A percentile compares a stretch with the other conserved stretches of the same genome.
Conservation (phyloP, 805 yeast species). For the Candida multigemmis region DNA sequence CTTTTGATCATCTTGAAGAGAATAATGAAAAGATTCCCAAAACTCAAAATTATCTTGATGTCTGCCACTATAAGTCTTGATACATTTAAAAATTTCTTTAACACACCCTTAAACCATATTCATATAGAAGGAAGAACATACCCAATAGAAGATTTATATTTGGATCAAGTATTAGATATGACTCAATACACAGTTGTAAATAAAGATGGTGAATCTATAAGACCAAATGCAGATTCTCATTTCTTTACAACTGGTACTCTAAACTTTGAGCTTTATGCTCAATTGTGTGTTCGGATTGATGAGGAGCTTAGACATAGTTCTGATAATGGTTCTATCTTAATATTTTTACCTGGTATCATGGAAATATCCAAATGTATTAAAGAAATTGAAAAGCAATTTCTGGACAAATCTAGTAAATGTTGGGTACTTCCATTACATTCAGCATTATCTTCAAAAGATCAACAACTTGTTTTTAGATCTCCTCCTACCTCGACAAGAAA, state of each 20-base stretch:
- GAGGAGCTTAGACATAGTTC: slow-evolving; percentile 31
- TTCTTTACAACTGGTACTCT: slow-evolving; percentile 61
- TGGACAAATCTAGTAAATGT: slow-evolving; percentile 9
- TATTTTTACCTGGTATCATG: slow-evolving; percentile 85
- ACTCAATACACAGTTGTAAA: slow-evolving; percentile 47
- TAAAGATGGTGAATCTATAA: slow-evolving; percentile 30
- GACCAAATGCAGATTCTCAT: slow-evolving; percentile 55
- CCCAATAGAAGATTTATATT: slow-evolving; percentile 72
- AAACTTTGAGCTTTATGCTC: slow-evolving; percentile 63
- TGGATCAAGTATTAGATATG: slow-evolving; percentile 54
- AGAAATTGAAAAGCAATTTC: slow-evolving; percentile 1
- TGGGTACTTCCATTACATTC: slow-evolving; percentile 77
- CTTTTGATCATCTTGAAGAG: slow-evolving; percentile 68
- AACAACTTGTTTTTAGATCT: slow-evolving; percentile 57
- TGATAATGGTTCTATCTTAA: slow-evolving; percentile 61
- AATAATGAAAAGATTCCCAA: slow-evolving; percentile 39
- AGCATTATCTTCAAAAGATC: slow-evolving; percentile 76
- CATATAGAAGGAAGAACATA: slow-evolving; percentile 92
- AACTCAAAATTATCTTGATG: slow-evolving; percentile 72
- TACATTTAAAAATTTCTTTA: slow-evolving; percentile 61
- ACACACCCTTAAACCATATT: slow-evolving; percentile 42
- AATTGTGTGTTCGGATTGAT: slow-evolving; percentile 48
- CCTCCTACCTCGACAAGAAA: slow-evolving; percentile 55
- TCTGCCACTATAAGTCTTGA: slow-evolving; percentile 84
- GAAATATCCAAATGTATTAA: slow-evolving; percentile 55